Conservation (phyloP, 768 basidiomycete species). For the Rhodotorula babjevae region DNA sequence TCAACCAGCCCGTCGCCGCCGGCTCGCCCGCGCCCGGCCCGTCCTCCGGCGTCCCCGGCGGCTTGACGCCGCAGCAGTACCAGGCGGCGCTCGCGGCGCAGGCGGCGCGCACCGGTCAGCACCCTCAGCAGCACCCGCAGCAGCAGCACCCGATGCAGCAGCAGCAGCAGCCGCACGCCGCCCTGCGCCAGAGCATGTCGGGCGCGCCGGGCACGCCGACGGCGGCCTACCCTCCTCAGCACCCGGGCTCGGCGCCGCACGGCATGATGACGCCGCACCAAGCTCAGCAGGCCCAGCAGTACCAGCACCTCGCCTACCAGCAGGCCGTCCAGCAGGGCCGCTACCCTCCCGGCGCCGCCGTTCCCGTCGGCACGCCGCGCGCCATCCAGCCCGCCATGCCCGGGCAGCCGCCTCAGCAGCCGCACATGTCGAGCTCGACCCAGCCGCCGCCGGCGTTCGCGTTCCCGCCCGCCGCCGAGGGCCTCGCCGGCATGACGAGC, state of each 20-base stretch:
- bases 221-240: background rate
- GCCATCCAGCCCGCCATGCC: background rate
- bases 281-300: background rate
- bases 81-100: background rate
- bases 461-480: constrained; percentile 16
- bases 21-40: constrained; percentile 39
- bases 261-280: background rate
- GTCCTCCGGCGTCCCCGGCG: background rate
- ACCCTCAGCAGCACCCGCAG: no score
- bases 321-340: background rate
- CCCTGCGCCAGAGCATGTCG: background rate
- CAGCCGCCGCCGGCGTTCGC: background rate
- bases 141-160: background rate
- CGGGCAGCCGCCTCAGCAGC: background rate
- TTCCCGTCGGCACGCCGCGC: background rate
- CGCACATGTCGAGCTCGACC: no score
- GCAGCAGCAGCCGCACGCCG: background rate
- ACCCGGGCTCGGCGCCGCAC: background rate
- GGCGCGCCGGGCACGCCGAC: constrained; percentile 26
- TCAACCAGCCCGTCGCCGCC: constrained; percentile 12
- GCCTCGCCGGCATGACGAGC: constrained; percentile 15
- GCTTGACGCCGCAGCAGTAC: background rate
- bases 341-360: background rate
- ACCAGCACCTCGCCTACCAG: background rate
- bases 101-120: background rate